Evolutionary conservation across 805 yeast genomes (phyloP).

Genomic region (Candida broadrunensis): DNA sequence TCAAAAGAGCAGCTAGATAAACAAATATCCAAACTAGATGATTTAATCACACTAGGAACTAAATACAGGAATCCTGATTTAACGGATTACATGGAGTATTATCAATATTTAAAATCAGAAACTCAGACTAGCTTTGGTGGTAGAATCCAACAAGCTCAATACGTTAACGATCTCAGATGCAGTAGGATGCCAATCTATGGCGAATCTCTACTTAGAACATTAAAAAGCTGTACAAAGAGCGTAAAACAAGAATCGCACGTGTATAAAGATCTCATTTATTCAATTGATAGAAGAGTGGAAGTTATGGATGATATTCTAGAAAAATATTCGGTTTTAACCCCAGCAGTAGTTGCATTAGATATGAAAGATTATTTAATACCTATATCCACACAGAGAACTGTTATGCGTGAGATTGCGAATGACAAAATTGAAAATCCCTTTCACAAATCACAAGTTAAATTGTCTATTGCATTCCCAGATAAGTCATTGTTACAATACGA

Average conservation of each 20-base stretch:
- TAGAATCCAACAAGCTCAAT: conserved; percentile 52
- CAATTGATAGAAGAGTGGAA: conserved; percentile 25
- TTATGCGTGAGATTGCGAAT: conserved; percentile 25
- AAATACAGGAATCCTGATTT: conserved; percentile 21
- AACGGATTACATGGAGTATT: conserved; percentile 52
- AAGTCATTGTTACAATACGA: conserved; percentile 88
- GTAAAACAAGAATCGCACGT: conserved; percentile 4
- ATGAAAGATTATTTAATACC: conserved; percentile 55
- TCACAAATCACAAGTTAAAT: conserved; percentile 79
- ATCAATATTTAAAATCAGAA: conserved; percentile 50
- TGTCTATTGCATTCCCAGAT: conserved; percentile 95
- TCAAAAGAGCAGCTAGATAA: conserved; percentile 45
- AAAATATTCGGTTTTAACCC: conserved; percentile 83
- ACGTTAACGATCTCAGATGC: conserved; percentile 66
- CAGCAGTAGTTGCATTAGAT: conserved; percentile 77
- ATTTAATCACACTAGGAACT: conserved; percentile 15
- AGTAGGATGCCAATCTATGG: conserved; percentile 68
- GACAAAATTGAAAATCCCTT: conserved; percentile 52
- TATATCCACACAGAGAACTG: conserved; percentile 27
- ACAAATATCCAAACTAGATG: conserved; percentile 43
- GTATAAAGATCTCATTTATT: conserved; percentile 17
- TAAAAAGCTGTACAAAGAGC: conserved; percentile 20
- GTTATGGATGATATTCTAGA: conserved; percentile 54
- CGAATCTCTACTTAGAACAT: conserved; percentile 44
- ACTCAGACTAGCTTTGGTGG: conserved; percentile 53